Evolutionary conservation across 2,329 filamentous ascomycete genomes (phyloP).

Genomic region (Graphilbum ipis-grandicollis): DNA sequence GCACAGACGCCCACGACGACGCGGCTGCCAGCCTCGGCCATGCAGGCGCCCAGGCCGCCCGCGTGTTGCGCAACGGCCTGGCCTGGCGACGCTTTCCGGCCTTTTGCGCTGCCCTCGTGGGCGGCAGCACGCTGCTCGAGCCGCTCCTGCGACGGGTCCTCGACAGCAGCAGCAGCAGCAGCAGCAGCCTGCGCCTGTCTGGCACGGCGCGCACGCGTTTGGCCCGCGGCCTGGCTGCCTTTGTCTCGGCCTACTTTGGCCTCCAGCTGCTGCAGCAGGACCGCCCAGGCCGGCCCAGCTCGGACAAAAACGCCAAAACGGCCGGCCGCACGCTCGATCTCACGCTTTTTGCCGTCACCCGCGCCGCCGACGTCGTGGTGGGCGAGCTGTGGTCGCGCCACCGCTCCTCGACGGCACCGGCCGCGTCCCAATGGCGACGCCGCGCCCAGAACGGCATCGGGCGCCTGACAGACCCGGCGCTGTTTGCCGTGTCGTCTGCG

Average conservation of each 20-base stretch:
- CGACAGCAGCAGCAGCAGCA: slow-evolving; percentile 9
- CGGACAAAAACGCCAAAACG: not conserved
- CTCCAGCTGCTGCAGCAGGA: slow-evolving; percentile 32
- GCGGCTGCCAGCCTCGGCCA: slow-evolving; percentile 1
- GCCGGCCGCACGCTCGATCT: slow-evolving; percentile 67
- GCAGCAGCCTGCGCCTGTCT: slow-evolving; percentile 12
- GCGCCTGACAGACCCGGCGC: slow-evolving; percentile 40
- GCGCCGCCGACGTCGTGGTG: slow-evolving; percentile 55
- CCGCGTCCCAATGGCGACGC: slow-evolving; percentile 22
- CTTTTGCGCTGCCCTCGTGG: slow-evolving; percentile 43
- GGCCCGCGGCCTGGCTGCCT: slow-evolving; percentile 37
- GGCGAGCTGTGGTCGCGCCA: slow-evolving; percentile 45
- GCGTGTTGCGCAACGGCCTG: slow-evolving; percentile 31
- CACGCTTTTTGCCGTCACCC: slow-evolving; percentile 58
- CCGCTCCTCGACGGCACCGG: slow-evolving; percentile 22
- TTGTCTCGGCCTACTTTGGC: slow-evolving; percentile 40
- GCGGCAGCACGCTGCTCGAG: slow-evolving; percentile 43
- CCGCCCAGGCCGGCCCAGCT: no score
- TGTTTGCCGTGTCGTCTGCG: slow-evolving; percentile 57
- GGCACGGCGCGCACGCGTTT: slow-evolving; percentile 23
- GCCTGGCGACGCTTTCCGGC: slow-evolving; percentile 40
- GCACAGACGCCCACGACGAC: no score
- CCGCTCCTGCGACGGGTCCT: no score
- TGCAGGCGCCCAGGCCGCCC: slow-evolving; percentile 14
- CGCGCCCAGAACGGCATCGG: slow-evolving; percentile 20